phyloP scores from a whole-genome alignment of 768 basidiomycete genomes.

The Russula sp. region DNA sequence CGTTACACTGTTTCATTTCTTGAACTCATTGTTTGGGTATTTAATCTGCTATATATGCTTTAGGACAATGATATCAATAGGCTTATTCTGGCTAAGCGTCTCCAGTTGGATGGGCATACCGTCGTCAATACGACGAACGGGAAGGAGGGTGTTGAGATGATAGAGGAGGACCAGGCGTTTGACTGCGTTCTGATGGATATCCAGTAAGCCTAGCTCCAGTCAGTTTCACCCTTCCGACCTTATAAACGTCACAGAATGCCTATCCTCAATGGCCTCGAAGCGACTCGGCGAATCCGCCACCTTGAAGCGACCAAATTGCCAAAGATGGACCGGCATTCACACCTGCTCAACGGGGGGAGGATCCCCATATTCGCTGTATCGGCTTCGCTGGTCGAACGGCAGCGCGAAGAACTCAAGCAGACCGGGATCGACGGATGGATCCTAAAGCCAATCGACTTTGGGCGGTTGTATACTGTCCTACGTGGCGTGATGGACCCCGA shows the following conservation, averaged over 20 bases:
- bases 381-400: slow-evolving; percentile 55
- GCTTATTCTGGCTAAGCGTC: slow-evolving; percentile 57
- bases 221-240: neutral
- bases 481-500: slow-evolving; percentile 47
- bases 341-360: slow-evolving; percentile 44
- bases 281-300: slow-evolving; percentile 57
- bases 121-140: slow-evolving; percentile 67
- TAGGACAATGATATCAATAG: slow-evolving; percentile 72
- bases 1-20: slow-evolving; percentile 9
- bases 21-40: too few species aligned
- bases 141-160: slow-evolving; percentile 59
- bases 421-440: slow-evolving; percentile 77
- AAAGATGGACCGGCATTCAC: slow-evolving; percentile 32
- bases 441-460: slow-evolving; percentile 76
- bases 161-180: slow-evolving; percentile 50
- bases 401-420: slow-evolving; percentile 44
- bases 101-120: slow-evolving; percentile 56
- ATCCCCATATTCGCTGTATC: slow-evolving; percentile 81
- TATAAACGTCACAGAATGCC: slow-evolving; percentile 56
- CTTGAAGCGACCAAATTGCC: slow-evolving; percentile 37
- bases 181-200: slow-evolving; percentile 81
- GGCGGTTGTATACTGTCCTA: slow-evolving; percentile 51
- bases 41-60: slow-evolving; percentile 24
- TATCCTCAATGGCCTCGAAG: slow-evolving; percentile 66
- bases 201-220: slow-evolving; percentile 41